Evolutionary conservation across 176 grass and related monocot genomes (phyloP).

Genomic region (Lolium multiflorum): DNA sequence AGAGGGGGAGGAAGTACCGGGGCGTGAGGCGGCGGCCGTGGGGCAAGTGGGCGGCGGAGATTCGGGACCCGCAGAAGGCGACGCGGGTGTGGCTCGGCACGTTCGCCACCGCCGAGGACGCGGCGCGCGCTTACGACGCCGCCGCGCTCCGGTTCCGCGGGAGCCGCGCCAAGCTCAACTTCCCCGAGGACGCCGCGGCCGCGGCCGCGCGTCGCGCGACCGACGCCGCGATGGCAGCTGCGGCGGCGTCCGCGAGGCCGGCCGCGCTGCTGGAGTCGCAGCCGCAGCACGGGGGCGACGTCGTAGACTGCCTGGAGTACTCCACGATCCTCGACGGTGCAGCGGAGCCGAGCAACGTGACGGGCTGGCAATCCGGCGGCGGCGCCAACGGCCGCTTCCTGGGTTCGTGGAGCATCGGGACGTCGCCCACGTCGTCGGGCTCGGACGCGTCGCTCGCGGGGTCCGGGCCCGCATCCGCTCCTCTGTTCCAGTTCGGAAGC

Average conservation of each 20-base stretch:
- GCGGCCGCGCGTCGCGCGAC: neutral
- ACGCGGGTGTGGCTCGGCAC: slow-evolving; percentile 86
- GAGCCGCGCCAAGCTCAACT: slow-evolving; percentile 78
- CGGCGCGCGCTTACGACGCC: slow-evolving; percentile 78
- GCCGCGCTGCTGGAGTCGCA: slow-evolving; percentile 53
- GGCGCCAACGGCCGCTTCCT: slow-evolving; percentile 33
- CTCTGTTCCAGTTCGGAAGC: slow-evolving; percentile 8
- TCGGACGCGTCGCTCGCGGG: neutral
- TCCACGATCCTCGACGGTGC: slow-evolving; percentile 42
- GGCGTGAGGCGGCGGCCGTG: slow-evolving; percentile 78
- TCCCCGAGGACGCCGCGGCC: slow-evolving; percentile 55
- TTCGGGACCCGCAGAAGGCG: slow-evolving; percentile 78
- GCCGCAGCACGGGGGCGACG: neutral
- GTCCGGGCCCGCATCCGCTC: neutral
- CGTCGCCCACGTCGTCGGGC: slow-evolving; percentile 25
- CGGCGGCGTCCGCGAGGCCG: neutral
- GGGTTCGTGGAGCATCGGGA: slow-evolving; percentile 45
- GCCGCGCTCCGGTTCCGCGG: slow-evolving; percentile 72
- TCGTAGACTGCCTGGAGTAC: slow-evolving; percentile 50
- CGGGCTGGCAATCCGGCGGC: slow-evolving; percentile 17
- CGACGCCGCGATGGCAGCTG: neutral
- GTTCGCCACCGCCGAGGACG: slow-evolving; percentile 83
- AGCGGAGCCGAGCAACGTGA: slow-evolving; percentile 1
- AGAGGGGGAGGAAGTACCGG: slow-evolving; percentile 50
- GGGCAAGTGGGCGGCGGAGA: slow-evolving; percentile 98